Conservation (phyloP, 306 rosid species). For the Rubus parviflorus region DNA sequence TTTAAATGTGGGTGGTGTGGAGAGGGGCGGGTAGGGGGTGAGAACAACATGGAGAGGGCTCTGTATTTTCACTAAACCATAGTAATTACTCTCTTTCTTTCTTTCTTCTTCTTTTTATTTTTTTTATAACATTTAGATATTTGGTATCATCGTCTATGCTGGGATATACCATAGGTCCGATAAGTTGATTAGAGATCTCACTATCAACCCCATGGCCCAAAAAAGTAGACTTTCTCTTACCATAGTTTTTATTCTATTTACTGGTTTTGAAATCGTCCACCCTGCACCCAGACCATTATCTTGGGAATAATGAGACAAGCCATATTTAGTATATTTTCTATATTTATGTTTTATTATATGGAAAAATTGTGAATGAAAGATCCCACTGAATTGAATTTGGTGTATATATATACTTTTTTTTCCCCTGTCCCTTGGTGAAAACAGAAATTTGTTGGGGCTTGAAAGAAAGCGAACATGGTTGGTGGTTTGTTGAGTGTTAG, state of each 20-base stretch:
- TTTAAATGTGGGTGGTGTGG: not conserved
- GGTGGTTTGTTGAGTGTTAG: not conserved
- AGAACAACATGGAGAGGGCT: too few relatives aligned
- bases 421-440: not conserved
- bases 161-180: not conserved
- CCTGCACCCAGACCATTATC: not conserved
- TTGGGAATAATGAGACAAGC: not conserved
- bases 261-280: not conserved
- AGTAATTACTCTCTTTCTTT: too few relatives aligned
- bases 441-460: not conserved
- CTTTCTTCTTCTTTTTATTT: too few relatives aligned
- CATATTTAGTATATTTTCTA: not conserved
- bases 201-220: not conserved
- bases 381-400: not conserved
- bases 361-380: not conserved
- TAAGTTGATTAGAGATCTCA: not conserved
- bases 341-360: not conserved
- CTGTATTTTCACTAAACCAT: too few relatives aligned
- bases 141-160: not conserved
- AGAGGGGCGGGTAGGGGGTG: not conserved
- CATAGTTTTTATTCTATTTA: not conserved
- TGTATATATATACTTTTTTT: not conserved
- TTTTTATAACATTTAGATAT: too few relatives aligned
- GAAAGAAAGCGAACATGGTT: not conserved
- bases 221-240: not conserved